Base-by-base conservation (phyloP, 192 early-diverging fungal species). In the Powellomyces hirtus region DNA sequence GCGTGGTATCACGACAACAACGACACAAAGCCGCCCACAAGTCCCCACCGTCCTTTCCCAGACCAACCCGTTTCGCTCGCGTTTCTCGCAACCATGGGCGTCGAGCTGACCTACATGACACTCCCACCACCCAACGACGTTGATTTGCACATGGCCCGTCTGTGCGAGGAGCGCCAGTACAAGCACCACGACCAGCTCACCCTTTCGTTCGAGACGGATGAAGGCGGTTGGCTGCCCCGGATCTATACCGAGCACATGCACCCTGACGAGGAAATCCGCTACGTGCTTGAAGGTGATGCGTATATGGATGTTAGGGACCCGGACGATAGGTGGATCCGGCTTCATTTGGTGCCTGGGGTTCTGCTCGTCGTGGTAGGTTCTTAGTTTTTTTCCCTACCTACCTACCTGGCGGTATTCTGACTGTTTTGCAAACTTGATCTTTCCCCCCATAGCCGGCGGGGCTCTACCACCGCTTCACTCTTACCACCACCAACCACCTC, bases 391-490 rank as follows among this genome's bases (percentile, higher is more conserved):
- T n/a, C n/a, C n/a, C n/a, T n/a, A 42, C 18, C 40, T 42, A 42
- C 8, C 40, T 13, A 42, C 10, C n/a, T n/a, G n/a, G n/a, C n/a
- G n/a, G n/a, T n/a, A n/a, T n/a, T n/a, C n/a, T n/a, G n/a, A n/a
- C n/a, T n/a, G n/a, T n/a, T n/a, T n/a, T n/a, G n/a, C n/a, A n/a
- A n/a, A n/a, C n/a, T n/a, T n/a, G n/a, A n/a, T n/a, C n/a, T n/a
- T n/a, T n/a, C n/a, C n/a, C n/a, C n/a, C n/a, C n/a, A n/a, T n/a
- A n/a, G 80, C 96, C 96, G 0, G 90, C 93, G n/a, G 96, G 94
- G 37, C 91, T 94, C 70, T 98, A 96, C 74, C 96, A 98, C 74
- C 89, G 96, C 53, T 98, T 98, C 74, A 97, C 91, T 11, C 79
- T 93, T 20, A 94, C 97, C 74, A 80, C 81, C 13, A 84, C 75